Base-by-base conservation (phyloP, 192 early-diverging fungal genomes). In the Entomortierella beljakovae region DNA sequence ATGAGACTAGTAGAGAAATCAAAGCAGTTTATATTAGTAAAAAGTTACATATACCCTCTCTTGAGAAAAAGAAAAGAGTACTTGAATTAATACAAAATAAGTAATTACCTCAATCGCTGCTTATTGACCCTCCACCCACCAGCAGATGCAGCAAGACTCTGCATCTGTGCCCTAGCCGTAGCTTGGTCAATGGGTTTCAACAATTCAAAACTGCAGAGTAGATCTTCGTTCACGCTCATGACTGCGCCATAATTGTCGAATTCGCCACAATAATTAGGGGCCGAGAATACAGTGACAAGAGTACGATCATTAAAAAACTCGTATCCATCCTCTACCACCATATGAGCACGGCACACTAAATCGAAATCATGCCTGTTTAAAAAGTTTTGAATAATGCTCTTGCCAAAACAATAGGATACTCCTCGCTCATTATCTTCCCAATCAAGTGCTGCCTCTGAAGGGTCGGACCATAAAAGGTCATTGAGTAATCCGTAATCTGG, bases 191-290 rank as follows among this genome's bases (percentile, higher is more conserved):
- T 79, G 1, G 90, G 90, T 74, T 90, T 89, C 33, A 92, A 76
- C 57, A 94, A 83, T 77, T 93, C 93, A 82, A 98, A 98, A 32
- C 92, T 94, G 65, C 96, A 98, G 69, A 98, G 72, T 52, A 98
- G 84, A 60, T 93, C 90, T 64, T 95, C 94, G 65, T 95, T 94
- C 56, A 97, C 94, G 57, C 85, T 89, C 96, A 98, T 98, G 68
- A 98, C 90, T 1, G 95, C 96, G 18, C 94, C 94, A 61, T 84
- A 86, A 74, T 93, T 94, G 67, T 94, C 95, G 81, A 98, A 98
- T 85, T 98, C 97, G 68, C 96, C 96, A 73, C 97, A 99, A 81
- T 97, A 97, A 80, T 99, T 97, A 57, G 97, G 96, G 1, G 97
- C 97, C 8, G 93, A 94, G 63, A 98, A 98, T 23, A 98, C 87